Conservation (phyloP, 129 eudicot genomes). For the Lonicera japonica region DNA sequence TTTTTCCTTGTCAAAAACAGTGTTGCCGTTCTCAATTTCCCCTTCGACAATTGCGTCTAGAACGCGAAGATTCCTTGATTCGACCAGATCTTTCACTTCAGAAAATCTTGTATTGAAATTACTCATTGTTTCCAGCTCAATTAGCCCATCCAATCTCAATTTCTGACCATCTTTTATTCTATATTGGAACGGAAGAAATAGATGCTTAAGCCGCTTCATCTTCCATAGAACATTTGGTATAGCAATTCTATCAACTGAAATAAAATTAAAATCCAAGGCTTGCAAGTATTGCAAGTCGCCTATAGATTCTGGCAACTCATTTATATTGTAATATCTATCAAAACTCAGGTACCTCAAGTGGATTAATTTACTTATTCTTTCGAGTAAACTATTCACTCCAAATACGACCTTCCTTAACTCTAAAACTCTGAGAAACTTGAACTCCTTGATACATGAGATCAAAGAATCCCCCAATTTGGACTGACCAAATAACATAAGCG, state of each 20-base stretch:
- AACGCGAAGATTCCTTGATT: slow-evolving; percentile 1
- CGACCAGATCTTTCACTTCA: background rate
- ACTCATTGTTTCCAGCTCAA: background rate
- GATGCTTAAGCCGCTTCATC: background rate
- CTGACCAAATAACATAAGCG: no score
- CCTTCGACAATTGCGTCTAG: background rate
- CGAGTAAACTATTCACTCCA: no score
- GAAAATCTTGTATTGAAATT: background rate
- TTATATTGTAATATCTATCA: background rate
- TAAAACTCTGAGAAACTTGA: background rate
- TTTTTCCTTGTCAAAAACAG: no score
- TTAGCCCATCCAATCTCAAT: slow-evolving; percentile 9
- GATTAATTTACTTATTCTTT: background rate
- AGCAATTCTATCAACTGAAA: background rate
- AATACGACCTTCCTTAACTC: background rate
- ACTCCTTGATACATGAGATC: no score
- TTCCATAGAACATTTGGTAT: slow-evolving; percentile 10
- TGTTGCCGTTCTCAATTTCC: no score
- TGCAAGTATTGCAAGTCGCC: slow-evolving; percentile 4
- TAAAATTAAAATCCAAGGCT: background rate
- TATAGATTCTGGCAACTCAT: background rate
- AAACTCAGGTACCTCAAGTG: slow-evolving; percentile 2
- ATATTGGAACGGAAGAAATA: background rate
- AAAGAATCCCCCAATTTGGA: no score
- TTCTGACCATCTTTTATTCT: no score